Percentiles rank a stretch among this genome's conserved stretches.
Conservation (phyloP, 2,329 filamentous ascomycete genomes). For the Sarocladium strictum region DNA sequence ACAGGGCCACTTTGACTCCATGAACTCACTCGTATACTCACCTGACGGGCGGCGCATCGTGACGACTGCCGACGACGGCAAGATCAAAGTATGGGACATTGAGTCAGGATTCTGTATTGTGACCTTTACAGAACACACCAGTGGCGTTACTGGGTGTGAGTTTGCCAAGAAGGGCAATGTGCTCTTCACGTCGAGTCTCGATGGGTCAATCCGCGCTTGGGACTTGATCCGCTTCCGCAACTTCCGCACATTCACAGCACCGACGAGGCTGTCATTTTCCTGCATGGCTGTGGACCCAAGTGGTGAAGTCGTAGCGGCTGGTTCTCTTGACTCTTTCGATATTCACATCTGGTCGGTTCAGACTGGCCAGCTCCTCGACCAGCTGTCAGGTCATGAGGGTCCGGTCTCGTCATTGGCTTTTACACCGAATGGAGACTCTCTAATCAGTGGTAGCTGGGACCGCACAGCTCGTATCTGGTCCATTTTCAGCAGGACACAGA, state of each 20-base stretch:
- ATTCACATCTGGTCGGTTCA: constrained; percentile 99
- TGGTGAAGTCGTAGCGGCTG: constrained; percentile 91
- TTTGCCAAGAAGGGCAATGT: constrained; percentile 95
- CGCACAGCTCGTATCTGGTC: constrained; percentile 93
- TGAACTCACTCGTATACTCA: constrained; percentile 90
- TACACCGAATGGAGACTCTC: constrained; percentile 72
- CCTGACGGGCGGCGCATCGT: constrained; percentile 90
- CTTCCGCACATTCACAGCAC: constrained; percentile 94
- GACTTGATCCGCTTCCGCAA: constrained; percentile 94
- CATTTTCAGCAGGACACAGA: constrained; percentile 89
- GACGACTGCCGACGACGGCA: constrained; percentile 92
- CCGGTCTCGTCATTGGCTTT: constrained; percentile 87
- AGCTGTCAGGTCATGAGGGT: constrained; percentile 86
- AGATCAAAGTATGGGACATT: constrained; percentile 98
- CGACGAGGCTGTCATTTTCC: constrained; percentile 84
- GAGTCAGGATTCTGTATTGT: constrained; percentile 96
- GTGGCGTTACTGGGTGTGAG: constrained; percentile 87
- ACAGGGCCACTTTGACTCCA: constrained; percentile 92
- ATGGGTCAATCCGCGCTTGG: constrained; percentile 93
- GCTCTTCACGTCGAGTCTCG: constrained; percentile 88
- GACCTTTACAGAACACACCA: constrained; percentile 95
- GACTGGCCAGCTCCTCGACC: constrained; percentile 89
- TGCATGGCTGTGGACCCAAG: constrained; percentile 95
- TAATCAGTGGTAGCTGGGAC: constrained; percentile 95
- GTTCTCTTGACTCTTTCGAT: constrained; percentile 92